Conservation (phyloP, 2,329 filamentous ascomycete species). For the Colletotrichum somersetense region DNA sequence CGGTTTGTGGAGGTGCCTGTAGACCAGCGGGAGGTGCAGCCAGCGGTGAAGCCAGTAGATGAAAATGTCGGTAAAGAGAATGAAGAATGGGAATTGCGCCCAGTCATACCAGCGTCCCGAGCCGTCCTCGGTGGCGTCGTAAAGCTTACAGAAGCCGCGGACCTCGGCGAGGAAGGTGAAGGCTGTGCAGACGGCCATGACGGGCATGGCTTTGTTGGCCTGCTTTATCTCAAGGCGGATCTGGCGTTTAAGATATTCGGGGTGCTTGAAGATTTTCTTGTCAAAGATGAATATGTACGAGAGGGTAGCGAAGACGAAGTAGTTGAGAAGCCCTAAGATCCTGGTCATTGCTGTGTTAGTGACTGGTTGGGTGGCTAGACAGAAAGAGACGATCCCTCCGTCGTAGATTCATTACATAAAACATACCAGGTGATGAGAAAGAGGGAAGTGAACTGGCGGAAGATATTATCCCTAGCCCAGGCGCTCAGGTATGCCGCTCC, state of each 20-base stretch:
- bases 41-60: slow-evolving; percentile 94
- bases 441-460: slow-evolving; percentile 79
- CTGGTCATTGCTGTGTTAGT: slow-evolving; percentile 58
- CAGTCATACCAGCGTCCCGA: slow-evolving; percentile 84
- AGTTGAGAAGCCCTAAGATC: slow-evolving; percentile 86
- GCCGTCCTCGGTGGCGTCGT: slow-evolving; percentile 81
- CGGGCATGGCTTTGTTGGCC: slow-evolving; percentile 80
- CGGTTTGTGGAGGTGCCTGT: slow-evolving; percentile 93
- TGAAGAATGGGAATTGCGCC: slow-evolving; percentile 88
- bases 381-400: neutral
- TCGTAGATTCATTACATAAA: neutral
- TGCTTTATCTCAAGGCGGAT: slow-evolving; percentile 87
- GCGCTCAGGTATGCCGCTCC: slow-evolving; percentile 83
- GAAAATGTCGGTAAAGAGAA: slow-evolving; percentile 88
- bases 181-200: slow-evolving; percentile 85
- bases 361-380: slow-evolving; percentile 9
- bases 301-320: slow-evolving; percentile 85
- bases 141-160: slow-evolving; percentile 86
- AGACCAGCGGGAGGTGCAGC: slow-evolving; percentile 83
- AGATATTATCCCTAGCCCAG: slow-evolving; percentile 81
- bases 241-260: slow-evolving; percentile 96
- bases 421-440: slow-evolving; percentile 89
- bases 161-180: slow-evolving; percentile 88
- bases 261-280: slow-evolving; percentile 88
- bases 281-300: slow-evolving; percentile 94